Base-by-base conservation (phyloP, 768 basidiomycete species). In the Trametes villosa region DNA sequence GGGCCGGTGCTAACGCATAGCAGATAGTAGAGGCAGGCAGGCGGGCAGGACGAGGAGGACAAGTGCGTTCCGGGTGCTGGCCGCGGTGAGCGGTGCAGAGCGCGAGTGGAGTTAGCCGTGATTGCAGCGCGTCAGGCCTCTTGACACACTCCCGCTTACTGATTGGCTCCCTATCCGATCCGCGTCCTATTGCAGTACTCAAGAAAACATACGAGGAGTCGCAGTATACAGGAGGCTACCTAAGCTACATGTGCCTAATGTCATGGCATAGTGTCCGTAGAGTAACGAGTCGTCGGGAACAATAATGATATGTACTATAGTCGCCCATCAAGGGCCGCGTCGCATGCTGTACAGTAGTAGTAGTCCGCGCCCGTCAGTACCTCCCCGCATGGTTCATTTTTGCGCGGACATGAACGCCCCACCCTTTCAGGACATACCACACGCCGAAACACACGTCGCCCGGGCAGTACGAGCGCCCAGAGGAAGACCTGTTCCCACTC, bases 361-460 rank as follows among this genome's bases (percentile, higher is more conserved):
- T n/a, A n/a, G n/a, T n/a, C n/a, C n/a, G n/a, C n/a, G n/a, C n/a
- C 31, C 15, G 13, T 61, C 60, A 61, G 34, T 61, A 61, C 31
- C 41, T 49, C 41, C 54, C 34, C 33, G 53, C 33, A 36, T 57
- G 61, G 56, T 44, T 53, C 51, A 63, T 55, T 58, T 54, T 63
- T 31, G 57, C 62, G 40, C 62, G 62, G 45, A 63, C 53, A 55
- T 55, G 62, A 53, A 59, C 47, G 24, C 57, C 62, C 47, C 57
- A 54, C 52, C 52, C 44, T 50, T 63, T 63, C 57, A 63, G 36
- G 27, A 57, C 62, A 30, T 34, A 49, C 57, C 57, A 63, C 57
- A 63, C 53, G 40, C 62, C 62, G 9, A 18, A 36, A 31, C 57
- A 63, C 31, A 55, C 48, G 24, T 59, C 45, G 42, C 38, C 50